A percentile compares a stretch with the other conserved stretches of the same genome.
Evolutionary conservation across 345 rosid genomes (phyloP).

Genomic region (Linum usitatissimum): DNA sequence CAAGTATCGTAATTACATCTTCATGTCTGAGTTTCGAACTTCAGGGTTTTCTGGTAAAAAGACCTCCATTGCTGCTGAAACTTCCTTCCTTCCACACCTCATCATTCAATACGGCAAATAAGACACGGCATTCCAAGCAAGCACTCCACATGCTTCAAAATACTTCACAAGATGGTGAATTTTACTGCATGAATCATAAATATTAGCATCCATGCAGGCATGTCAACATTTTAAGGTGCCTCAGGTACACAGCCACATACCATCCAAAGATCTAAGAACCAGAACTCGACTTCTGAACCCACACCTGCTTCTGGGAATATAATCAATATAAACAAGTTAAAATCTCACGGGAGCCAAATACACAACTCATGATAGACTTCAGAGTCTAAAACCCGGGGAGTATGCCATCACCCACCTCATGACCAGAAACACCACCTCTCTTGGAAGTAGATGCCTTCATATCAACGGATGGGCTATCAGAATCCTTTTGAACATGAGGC

Average conservation of each 20-base stretch:
- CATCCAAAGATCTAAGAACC: constrained; percentile 34
- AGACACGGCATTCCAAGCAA: not conserved
- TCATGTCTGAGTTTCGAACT: not conserved
- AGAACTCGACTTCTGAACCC: constrained; percentile 69
- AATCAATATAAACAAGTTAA: constrained; percentile 6
- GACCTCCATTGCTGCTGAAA: not conserved
- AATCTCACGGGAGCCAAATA: not conserved
- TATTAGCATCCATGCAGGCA: not conserved
- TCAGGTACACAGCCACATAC: not conserved
- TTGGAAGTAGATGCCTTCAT: constrained; percentile 37
- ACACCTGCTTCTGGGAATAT: constrained; percentile 61
- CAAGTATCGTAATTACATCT: not conserved
- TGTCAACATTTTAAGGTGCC: not conserved
- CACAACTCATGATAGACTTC: not conserved
- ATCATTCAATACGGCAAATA: not conserved
- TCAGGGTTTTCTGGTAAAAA: not conserved
- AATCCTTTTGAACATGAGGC: constrained; percentile 28
- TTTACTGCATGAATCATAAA: not conserved
- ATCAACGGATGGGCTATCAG: constrained; percentile 29
- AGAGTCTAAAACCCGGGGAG: not conserved
- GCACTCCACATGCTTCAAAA: not conserved
- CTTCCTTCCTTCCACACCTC: not conserved
- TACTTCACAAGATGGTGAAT: not conserved
- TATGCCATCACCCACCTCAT: constrained; percentile 38
- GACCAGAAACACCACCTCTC: constrained; percentile 38